Base-by-base conservation (phyloP, 2,329 filamentous ascomycete species). In the Penicillium olsonii region DNA sequence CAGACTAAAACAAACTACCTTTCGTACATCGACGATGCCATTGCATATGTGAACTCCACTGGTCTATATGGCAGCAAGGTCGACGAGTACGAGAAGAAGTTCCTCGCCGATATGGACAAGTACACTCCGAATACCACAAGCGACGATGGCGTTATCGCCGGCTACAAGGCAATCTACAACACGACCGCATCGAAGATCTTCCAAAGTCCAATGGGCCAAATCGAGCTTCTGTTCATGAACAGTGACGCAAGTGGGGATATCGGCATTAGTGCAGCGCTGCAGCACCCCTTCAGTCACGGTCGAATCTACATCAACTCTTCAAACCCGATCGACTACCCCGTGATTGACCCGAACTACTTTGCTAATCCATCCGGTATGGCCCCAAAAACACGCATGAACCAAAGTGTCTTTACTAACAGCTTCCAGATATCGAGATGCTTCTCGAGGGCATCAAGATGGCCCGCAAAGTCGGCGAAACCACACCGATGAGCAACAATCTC, bases 271-370 rank as follows among this genome's bases (percentile, higher is more conserved):
- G 63, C 62, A 18, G 63, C 60, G 37, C 56, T 60, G 6, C 66
- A 62, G 52, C 64, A 65, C 48, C 65, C 65, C 12, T 64, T 56
- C 45, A 65, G 63, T 33, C 63, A 65, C 14, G 63, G 63, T 10
- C 59, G 63, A 1, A 53, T 66, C 37, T 64, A 64, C 37, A 66
- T 66, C 51, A 65, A 65, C 41, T 65, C 63, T 9, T 65, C 63
- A 1, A 47, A 64, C 27, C 61, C 62, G 15, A 44, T 66, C 42
- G 60, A 65, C 22, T 62, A 60, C 35, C 63, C 63, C 1, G 59
- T 65, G 8, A 66, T 66, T 19, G 63, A 66, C 35, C 63, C 63
- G 1, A 64, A 63, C 34, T 66, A 66, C 22, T 41, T 66, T 1
- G 14, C 26, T 10, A 61, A 65, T n/a, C 54, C 61, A 34, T 51